Base-by-base conservation (phyloP, 768 basidiomycete species). In the Lactarius hatsudake region DNA sequence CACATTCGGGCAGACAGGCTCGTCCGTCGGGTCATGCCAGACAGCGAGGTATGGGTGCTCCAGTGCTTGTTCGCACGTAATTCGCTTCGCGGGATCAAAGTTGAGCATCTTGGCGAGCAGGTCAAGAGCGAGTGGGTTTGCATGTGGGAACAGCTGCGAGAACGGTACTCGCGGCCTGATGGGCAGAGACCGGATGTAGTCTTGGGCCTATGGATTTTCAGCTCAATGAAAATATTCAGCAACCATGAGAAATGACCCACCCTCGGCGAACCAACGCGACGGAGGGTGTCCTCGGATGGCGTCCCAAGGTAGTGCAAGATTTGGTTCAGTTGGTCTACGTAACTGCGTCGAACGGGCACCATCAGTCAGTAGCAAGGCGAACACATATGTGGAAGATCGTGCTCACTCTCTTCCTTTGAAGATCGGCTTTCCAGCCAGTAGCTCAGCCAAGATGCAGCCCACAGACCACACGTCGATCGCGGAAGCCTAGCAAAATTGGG, bases 261-360 rank as follows among this genome's bases (percentile, higher is more conserved):
- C 67, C 97, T 84, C 38, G 97, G 96, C 43, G 92, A 94, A 28
- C 97, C 97, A 60, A 99, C 96, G 57, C 97, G 89, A 57, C 96
- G 88, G 15, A 99, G 86, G 0, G 97, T 97, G 69, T 96, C 94
- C 76, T 99, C 97, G 23, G 93, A 92, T 0, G 96, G 97, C 0
- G 97, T 98, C 30, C 97, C 97, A n/a, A 98, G 87, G 74, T 96
- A 94, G 77, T 98, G 96, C 43, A 99, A 82, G 74, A 99, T 98
- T 78, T 97, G 94, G 75, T 98, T 98, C 61, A 98, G 83, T 76
- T 99, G 97, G 76, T 99, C 97, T 63, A 99, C 96, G 75, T 99
- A 98, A 75, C 93, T 94, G 73, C 10, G 61, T 18, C 63, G 9
- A 53, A 58, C 10, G 23, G 12, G 54, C n/a, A 34, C 43, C 69